These are phyloP conservation scores for Dendrocalamus sinicus DNA, from an alignment of 176 grass and related monocot genomes.

Conservation along the genomic window DNA sequence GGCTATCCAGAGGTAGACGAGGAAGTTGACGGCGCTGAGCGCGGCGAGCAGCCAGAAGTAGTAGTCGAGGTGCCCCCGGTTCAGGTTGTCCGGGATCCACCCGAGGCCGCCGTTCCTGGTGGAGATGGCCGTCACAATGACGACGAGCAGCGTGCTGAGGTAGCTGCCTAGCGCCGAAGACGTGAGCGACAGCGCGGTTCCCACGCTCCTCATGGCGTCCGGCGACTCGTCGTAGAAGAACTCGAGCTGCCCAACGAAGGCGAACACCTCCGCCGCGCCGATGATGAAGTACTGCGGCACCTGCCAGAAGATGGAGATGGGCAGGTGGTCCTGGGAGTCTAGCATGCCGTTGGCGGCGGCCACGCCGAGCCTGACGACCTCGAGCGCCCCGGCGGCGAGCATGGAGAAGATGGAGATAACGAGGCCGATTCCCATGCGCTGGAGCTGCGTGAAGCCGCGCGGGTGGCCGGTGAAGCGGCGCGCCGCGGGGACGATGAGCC, in stretches of 20 bases:
- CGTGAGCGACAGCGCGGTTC: constrained; percentile 19
- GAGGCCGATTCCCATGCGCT: constrained; percentile 68
- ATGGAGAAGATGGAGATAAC: constrained; percentile 35
- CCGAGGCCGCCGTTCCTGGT: background rate
- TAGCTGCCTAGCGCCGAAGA: too few species aligned
- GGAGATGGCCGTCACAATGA: too few species aligned
- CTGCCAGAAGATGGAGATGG: constrained; percentile 73
- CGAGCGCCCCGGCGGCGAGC: constrained; percentile 19
- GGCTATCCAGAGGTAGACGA: too few species aligned
- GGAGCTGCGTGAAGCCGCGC: constrained; percentile 51
- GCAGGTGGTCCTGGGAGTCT: constrained; percentile 32
- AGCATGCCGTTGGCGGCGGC: constrained; percentile 1
- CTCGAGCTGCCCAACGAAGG: constrained; percentile 27
- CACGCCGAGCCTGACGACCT: background rate
- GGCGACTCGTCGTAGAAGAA: constrained; percentile 44
- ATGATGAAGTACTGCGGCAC: constrained; percentile 64
- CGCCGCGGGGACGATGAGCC: constrained; percentile 47
- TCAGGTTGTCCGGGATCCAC: background rate
- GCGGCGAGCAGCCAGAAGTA: too few species aligned
- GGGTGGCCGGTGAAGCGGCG: constrained; percentile 45
- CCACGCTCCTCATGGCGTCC: constrained; percentile 33
- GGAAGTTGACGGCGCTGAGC: too few species aligned
- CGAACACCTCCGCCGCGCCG: constrained; percentile 34
- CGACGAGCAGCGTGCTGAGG: too few species aligned
- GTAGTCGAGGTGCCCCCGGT: background rate